A percentile compares a stretch with the other conserved stretches of the same genome.
Conservation (phyloP, 2,329 filamentous ascomycete species). For the Endocalyx cinctus region DNA sequence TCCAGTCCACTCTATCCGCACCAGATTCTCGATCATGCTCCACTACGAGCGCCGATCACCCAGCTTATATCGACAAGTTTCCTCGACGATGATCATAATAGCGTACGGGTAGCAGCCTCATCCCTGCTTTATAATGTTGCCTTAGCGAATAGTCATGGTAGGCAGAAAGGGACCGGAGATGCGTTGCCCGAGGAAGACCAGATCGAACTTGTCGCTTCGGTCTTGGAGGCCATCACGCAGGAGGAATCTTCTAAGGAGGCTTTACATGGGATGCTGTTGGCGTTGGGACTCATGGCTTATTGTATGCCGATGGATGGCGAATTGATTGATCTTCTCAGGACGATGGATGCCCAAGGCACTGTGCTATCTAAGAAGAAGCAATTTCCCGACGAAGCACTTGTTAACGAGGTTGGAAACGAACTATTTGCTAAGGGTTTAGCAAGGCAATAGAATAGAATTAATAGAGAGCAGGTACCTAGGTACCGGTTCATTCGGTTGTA, state of each 20-base stretch:
- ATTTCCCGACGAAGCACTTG: constrained; percentile 54
- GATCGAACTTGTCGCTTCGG: constrained; percentile 74
- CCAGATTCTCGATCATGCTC: constrained; percentile 50
- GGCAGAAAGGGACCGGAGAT: constrained; percentile 51
- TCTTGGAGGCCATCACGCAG: constrained; percentile 66
- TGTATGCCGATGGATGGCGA: constrained; percentile 66
- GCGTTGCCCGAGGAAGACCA: constrained; percentile 65
- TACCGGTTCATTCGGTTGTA: no score
- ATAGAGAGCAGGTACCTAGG: no score
- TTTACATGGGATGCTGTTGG: constrained; percentile 70
- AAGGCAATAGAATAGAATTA: constrained; percentile 25
- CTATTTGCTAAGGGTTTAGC: constrained; percentile 47
- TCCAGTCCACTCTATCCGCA: constrained; percentile 66
- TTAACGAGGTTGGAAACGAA: constrained; percentile 50
- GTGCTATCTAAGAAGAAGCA: constrained; percentile 53
- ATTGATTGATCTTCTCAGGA: constrained; percentile 71
- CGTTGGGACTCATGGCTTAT: constrained; percentile 73
- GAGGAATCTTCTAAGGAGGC: constrained; percentile 64
- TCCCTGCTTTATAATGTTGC: constrained; percentile 82
- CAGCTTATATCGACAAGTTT: constrained; percentile 72
- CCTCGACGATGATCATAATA: constrained; percentile 69
- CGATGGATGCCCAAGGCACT: constrained; percentile 67
- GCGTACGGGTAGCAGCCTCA: constrained; percentile 74
- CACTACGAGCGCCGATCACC: constrained; percentile 56
- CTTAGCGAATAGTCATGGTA: constrained; percentile 61